These are phyloP conservation scores for Fragaria iinumae DNA, from an alignment of 306 rosid genomes.

Conservation along the genomic window DNA sequence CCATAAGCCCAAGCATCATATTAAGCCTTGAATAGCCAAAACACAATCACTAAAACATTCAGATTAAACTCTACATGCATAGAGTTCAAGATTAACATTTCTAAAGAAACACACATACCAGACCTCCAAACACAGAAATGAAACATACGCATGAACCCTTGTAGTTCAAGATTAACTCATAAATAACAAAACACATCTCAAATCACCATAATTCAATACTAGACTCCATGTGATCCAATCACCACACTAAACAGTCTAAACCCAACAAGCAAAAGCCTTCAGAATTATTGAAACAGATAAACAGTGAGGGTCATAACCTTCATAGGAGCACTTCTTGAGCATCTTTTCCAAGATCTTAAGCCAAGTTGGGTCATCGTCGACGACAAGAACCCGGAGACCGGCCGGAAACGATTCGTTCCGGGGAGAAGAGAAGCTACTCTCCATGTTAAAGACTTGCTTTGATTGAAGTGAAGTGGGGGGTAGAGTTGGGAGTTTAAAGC, in stretches of 20 bases:
- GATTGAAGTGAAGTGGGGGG: constrained; percentile 27
- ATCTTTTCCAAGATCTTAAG: constrained; percentile 93
- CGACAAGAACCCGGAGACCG: constrained; percentile 89
- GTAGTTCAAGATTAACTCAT: constrained; percentile 19
- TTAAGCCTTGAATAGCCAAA: background rate
- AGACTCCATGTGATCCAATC: background rate
- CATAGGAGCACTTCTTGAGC: constrained; percentile 91
- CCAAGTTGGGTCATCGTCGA: constrained; percentile 98
- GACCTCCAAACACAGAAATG: constrained; percentile 1
- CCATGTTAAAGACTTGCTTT: constrained; percentile 41
- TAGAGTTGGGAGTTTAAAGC: constrained; percentile 21
- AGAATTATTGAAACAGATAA: background rate
- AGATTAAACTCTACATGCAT: background rate
- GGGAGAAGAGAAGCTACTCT: constrained; percentile 75
- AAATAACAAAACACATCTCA: constrained; percentile 14
- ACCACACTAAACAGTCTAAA: background rate
- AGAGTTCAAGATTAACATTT: background rate
- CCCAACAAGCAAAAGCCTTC: background rate
- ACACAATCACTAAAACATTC: background rate
- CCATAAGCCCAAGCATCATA: constrained; percentile 10
- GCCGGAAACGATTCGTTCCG: constrained; percentile 75
- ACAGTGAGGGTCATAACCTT: constrained; percentile 40
- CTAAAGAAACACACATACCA: background rate
- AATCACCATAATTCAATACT: constrained; percentile 4
- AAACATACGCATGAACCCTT: constrained; percentile 15